A percentile compares a stretch with the other conserved stretches of the same genome.
phyloP scores from a whole-genome alignment of 169 alveolate species.

The Pseudocohnilembus persalinus region DNA sequence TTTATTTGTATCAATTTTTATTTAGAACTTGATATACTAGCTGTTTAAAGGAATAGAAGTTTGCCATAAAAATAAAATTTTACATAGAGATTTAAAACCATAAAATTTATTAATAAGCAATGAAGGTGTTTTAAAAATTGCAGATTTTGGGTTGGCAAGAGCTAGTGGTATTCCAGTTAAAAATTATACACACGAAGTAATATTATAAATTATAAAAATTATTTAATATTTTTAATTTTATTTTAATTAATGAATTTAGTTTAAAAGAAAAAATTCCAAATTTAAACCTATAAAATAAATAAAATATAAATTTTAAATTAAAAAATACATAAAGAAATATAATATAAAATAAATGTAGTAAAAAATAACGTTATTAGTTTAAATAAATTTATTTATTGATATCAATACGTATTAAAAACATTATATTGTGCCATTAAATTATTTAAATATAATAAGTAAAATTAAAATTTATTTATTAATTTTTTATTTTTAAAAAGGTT shows the following conservation, averaged over 20 bases:
- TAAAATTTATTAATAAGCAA: slow-evolving; percentile 94
- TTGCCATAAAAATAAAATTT: slow-evolving; percentile 94
- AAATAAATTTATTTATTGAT: too few species aligned
- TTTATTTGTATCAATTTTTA: slow-evolving; percentile 25
- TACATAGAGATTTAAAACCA: slow-evolving; percentile 99
- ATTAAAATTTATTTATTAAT: neutral
- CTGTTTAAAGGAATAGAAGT: slow-evolving; percentile 95
- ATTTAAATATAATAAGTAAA: neutral
- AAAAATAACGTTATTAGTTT: too few species aligned
- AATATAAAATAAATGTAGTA: too few species aligned
- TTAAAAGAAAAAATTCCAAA: too few species aligned
- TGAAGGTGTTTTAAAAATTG: slow-evolving; percentile 93
- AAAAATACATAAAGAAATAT: too few species aligned
- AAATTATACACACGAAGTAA: slow-evolving; percentile 96
- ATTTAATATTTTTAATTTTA: too few species aligned
- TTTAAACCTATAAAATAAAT: too few species aligned
- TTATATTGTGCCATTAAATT: neutral
- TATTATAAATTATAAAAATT: too few species aligned
- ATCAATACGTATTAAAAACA: too few species aligned
- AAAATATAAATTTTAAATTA: too few species aligned
- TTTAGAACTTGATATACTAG: slow-evolving; percentile 85
- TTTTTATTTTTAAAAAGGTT: slow-evolving; percentile 8
- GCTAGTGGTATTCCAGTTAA: slow-evolving; percentile 98
- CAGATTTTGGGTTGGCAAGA: slow-evolving; percentile 99
- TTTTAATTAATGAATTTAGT: too few species aligned